Evolutionary conservation across 768 basidiomycete species (phyloP).

Genomic region (Phylloporus sp.): DNA sequence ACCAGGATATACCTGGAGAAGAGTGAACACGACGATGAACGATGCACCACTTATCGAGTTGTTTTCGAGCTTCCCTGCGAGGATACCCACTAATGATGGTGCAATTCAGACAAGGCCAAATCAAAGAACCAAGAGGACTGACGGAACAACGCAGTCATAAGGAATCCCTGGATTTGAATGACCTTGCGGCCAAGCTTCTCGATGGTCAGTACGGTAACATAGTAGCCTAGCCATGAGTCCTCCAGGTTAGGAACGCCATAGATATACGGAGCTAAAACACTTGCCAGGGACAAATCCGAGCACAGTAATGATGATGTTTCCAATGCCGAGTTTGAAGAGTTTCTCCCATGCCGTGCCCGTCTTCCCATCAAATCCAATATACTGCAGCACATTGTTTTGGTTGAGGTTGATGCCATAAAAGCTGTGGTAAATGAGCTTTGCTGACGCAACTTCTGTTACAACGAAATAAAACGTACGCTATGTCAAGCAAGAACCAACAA

Average conservation of each 20-base stretch:
- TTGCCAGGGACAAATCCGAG: slow-evolving; percentile 77
- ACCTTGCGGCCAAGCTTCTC: slow-evolving; percentile 71
- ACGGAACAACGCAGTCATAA: slow-evolving; percentile 67
- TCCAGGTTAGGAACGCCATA: background rate
- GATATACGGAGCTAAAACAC: background rate
- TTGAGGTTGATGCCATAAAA: slow-evolving; percentile 78
- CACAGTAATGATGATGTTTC: slow-evolving; percentile 67
- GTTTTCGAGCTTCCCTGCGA: slow-evolving; percentile 56
- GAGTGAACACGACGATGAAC: slow-evolving; percentile 70
- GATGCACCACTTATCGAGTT: slow-evolving; percentile 47
- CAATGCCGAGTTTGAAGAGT: slow-evolving; percentile 63
- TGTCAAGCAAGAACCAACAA: slow-evolving; percentile 76
- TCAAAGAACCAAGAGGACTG: slow-evolving; percentile 9
- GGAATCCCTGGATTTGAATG: slow-evolving; percentile 76
- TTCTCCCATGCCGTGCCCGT: slow-evolving; percentile 57
- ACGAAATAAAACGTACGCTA: slow-evolving; percentile 43
- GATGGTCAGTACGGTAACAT: slow-evolving; percentile 61
- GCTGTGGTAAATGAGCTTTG: slow-evolving; percentile 27
- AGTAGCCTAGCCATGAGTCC: slow-evolving; percentile 50
- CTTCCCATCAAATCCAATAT: slow-evolving; percentile 64
- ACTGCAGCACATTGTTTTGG: slow-evolving; percentile 71
- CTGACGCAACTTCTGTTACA: background rate
- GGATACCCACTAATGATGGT: slow-evolving; percentile 49
- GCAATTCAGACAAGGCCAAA: background rate
- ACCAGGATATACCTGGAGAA: slow-evolving; percentile 48